Percentiles rank a stretch among this genome's conserved stretches.
Conservation (phyloP, 345 rosid genomes). For the Linum lewisii region DNA sequence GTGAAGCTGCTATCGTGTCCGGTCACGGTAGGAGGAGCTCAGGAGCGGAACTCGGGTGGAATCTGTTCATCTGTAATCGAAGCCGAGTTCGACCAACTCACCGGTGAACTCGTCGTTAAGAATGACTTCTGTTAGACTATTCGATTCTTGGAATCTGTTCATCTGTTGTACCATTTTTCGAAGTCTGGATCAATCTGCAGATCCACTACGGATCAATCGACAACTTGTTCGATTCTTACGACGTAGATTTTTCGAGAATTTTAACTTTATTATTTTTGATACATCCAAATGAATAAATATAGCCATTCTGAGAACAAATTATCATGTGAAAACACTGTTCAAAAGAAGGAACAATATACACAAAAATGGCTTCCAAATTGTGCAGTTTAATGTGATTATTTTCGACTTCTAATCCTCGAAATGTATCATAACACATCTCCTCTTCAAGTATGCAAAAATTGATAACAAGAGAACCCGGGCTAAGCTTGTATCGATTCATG, state of each 20-base stretch:
- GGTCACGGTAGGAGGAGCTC: slow-evolving; percentile 28
- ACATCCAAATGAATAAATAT: too few relatives aligned
- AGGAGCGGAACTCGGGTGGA: slow-evolving; percentile 12
- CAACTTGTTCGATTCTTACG: too few relatives aligned
- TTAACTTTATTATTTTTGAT: too few relatives aligned
- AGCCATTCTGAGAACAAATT: too few relatives aligned
- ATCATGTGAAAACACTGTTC: too few relatives aligned
- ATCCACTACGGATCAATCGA: too few relatives aligned
- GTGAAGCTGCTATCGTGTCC: slow-evolving; percentile 71
- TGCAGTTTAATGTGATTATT: background rate
- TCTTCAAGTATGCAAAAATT: slow-evolving; percentile 21
- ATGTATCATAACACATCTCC: background rate
- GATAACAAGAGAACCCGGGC: slow-evolving; percentile 22
- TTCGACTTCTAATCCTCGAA: slow-evolving; percentile 7
- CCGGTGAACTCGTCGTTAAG: slow-evolving; percentile 45
- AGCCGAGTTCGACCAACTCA: slow-evolving; percentile 55
- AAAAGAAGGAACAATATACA: background rate
- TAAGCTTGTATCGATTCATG: background rate
- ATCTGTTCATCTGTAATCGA: slow-evolving; percentile 34
- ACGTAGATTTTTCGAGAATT: too few relatives aligned
- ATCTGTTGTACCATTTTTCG: too few relatives aligned
- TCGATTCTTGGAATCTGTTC: too few relatives aligned
- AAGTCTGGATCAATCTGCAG: too few relatives aligned
- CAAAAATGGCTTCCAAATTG: background rate
- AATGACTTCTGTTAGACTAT: slow-evolving; percentile 14